Evolutionary conservation across 352 stramenopile species (phyloP), one percentile per base, ranked within the genome.

Genomic region (Elongisporangium prolatum): DNA sequence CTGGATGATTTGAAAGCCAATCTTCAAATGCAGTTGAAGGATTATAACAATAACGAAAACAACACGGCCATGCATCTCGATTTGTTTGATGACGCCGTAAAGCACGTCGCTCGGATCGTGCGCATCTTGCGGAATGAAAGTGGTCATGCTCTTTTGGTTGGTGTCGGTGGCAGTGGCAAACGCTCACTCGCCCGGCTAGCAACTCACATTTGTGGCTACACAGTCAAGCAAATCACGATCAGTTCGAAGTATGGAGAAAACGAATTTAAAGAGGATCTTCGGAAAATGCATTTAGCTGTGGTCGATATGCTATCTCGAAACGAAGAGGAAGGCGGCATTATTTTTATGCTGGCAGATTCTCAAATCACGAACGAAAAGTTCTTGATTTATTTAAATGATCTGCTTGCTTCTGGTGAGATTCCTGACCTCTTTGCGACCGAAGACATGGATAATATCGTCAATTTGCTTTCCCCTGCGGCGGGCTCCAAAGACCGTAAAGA

Each of bases 341-440:
- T 98, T 48, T 98, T 98, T 63, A 88, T 98, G 64, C 73, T 98
- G 9, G 98, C 91, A 1, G 95, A 98, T 63, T 96, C 83, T 4
- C 91, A 98, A 67, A 98, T 98, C 66, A 97, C 92, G 11, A 98
- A 98, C 72, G 94, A 98, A 63, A 91, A 97, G 40, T 98, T 98
- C 70, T 72, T 98, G 16, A 97, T 98, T 54, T 98, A 97, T 61
- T 68, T 98, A 37, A 98, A 98, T 68, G 94, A 98, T 77, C 67
- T 98, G 22, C 70, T 98, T 8, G 93, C 94, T 0, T 96, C 80
- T 0, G 95, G 94, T 18, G 95, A 98, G 57, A 96, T 98, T 38
- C 91, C 93, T 0, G 95, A 98, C 59, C 71, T 98, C 14, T 98
- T 98, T 62, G 84, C 93, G 4, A 80, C 73, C 40, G 96, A 98